Evolutionary conservation across 257 asterid species (phyloP).

Genomic region (Jasminum sambac): DNA sequence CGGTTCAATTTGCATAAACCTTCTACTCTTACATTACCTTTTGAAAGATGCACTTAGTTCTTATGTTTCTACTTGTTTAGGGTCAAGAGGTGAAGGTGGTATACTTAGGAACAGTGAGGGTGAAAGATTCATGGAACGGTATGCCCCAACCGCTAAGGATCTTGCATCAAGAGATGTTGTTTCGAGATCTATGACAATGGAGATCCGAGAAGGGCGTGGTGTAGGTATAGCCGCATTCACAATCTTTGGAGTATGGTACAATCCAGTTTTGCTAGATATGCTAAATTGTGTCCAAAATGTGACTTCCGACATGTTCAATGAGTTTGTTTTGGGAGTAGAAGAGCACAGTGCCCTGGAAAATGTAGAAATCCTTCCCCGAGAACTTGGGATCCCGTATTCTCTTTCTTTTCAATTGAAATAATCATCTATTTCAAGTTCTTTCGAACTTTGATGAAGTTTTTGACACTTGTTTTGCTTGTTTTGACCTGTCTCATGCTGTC

Average conservation of each 20-base stretch:
- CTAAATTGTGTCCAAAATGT: background rate
- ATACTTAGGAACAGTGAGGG: conserved; percentile 97
- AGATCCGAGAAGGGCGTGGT: conserved; percentile 99
- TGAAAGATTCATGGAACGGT: conserved; percentile 98
- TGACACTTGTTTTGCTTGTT: background rate
- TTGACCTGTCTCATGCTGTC: background rate
- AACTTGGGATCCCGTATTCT: background rate
- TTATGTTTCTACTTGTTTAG: conserved; percentile 34
- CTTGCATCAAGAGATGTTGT: conserved; percentile 99
- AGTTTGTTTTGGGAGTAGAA: background rate
- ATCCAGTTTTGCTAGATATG: conserved; percentile 17
- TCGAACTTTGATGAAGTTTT: background rate
- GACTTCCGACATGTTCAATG: background rate
- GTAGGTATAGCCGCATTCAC: conserved; percentile 59
- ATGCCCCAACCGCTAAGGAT: conserved; percentile 99
- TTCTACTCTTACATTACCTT: conserved; percentile 10
- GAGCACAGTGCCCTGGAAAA: background rate
- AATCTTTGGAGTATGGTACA: background rate
- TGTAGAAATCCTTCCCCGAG: background rate
- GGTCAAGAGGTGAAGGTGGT: conserved; percentile 99
- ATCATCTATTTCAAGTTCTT: background rate
- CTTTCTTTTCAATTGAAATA: background rate
- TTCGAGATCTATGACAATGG: conserved; percentile 99
- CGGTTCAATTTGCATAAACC: conserved; percentile 4
- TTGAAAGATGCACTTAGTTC: conserved; percentile 1